These are phyloP conservation scores for Setaria italica DNA, from an alignment of 202 grass and related monocot genomes.

Conservation along the genomic window DNA sequence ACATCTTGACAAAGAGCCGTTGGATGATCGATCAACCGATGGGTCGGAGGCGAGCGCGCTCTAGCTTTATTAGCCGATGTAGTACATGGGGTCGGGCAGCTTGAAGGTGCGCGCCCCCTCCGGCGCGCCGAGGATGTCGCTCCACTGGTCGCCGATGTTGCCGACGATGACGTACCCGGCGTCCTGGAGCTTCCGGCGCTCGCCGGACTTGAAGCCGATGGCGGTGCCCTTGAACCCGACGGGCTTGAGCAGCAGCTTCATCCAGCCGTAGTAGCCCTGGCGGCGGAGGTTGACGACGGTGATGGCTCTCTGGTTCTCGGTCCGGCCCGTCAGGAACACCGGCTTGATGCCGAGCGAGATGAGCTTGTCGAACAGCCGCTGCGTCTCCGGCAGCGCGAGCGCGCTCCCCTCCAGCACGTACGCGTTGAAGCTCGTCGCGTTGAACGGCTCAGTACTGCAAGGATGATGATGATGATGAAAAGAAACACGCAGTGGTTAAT, in stretches of 20 bases:
- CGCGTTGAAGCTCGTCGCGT: constrained; percentile 45
- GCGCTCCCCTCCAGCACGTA: constrained; percentile 47
- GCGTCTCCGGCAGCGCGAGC: constrained; percentile 50
- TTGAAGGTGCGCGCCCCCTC: constrained; percentile 66
- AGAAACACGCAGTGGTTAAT: no score
- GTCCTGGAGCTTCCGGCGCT: constrained; percentile 54
- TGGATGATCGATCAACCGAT: no score
- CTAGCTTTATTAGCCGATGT: constrained; percentile 27
- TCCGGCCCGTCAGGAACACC: constrained; percentile 54
- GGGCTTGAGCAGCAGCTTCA: constrained; percentile 50
- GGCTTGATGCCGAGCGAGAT: constrained; percentile 57
- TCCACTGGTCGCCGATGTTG: constrained; percentile 79
- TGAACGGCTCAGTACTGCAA: constrained; percentile 25
- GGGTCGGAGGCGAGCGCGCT: no score
- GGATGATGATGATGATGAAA: no score
- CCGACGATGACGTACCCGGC: constrained; percentile 52
- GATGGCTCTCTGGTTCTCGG: constrained; percentile 37
- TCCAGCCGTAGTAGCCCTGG: constrained; percentile 50
- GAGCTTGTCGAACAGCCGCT: constrained; percentile 52
- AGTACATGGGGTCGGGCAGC: constrained; percentile 62
- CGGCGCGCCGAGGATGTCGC: constrained; percentile 56
- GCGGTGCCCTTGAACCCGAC: background rate
- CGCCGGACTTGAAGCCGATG: constrained; percentile 53
- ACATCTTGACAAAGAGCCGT: no score
- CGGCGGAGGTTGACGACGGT: constrained; percentile 36